Evolutionary conservation across 2,329 filamentous ascomycete species (phyloP).

Genomic region (Rhynchosporium secalis): DNA sequence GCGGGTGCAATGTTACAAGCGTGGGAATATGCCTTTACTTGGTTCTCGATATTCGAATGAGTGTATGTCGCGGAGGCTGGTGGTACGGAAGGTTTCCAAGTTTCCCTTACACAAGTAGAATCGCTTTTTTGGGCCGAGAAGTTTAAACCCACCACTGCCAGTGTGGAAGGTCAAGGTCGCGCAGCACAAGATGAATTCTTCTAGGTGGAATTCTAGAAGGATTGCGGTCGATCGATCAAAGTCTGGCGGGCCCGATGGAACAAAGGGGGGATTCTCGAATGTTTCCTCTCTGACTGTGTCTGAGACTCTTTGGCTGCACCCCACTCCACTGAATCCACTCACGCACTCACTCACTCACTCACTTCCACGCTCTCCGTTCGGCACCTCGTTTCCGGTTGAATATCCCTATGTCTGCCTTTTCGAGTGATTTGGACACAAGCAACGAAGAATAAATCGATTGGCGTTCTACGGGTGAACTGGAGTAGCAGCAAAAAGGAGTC

Average conservation of each 20-base stretch:
- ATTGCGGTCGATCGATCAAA: background rate
- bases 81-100: background rate
- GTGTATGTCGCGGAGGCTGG: background rate
- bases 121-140: conserved; percentile 4
- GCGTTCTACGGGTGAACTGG: background rate
- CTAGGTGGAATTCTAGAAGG: conserved; percentile 3
- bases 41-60: background rate
- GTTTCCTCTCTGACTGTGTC: conserved; percentile 18
- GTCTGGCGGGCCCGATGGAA: conserved; percentile 7
- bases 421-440: background rate
- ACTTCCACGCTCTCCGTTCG: background rate
- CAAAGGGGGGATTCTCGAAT: conserved; percentile 19
- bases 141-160: background rate
- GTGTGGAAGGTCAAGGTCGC: background rate
- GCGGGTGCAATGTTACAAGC: background rate
- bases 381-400: background rate
- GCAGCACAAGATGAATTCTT: background rate
- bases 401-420: too few relatives aligned
- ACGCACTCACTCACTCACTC: too few relatives aligned
- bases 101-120: background rate
- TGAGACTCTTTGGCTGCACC: conserved; percentile 21
- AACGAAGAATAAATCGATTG: conserved; percentile 1
- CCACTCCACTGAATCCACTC: background rate
- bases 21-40: too few relatives aligned
- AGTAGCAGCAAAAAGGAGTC: background rate